Evolutionary conservation across 805 yeast species (phyloP), one percentile per base, ranked within the genome.

Genomic region (Wickerhamomyces hampshirensis): DNA sequence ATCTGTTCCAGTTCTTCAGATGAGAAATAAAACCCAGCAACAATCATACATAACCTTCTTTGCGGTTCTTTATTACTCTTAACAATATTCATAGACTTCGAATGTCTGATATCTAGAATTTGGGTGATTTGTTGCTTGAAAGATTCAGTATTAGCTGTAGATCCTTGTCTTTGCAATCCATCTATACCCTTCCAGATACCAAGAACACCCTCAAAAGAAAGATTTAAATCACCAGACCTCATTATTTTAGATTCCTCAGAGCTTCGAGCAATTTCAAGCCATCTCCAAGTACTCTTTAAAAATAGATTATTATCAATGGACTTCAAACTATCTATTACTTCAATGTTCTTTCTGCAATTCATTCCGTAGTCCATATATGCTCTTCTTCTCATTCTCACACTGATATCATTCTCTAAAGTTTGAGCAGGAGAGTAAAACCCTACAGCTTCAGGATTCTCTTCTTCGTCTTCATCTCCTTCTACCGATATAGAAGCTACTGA

Each of bases 1-100:
- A 81, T 78, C 27, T 73, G 77, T 46, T 88, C 95, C 43, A 87
- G 70, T 54, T 86, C 95, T 18, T 73, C 64, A 13, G 75, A 73
- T 2, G 87, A 79, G 49, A 85, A 78, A 50, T 85, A 87, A 94
- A 96, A 89, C 2, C 98, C 98, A 24, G 88, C 80, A 12, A 86
- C 85, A 30, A 81, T 76, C 63, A 89, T 65, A 49, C 96, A 87
- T 11, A 89, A 63, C 46, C 77, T 78, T 43, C 98, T 63, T 53
- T 84, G 89, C 3, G 77, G 68, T 40, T 75, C 76, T 31, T 79
- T 4, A 77, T 78, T 36, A 60, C 51, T 64, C 34, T 66, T 54
- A 47, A 71, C 66, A 30, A 51, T 46, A 4, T 32, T 21, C 32
- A 48, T 44, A 1, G 48, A 34, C 23, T 53, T 54, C 3, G 51